phyloP scores from a whole-genome alignment of 163 green algal genomes.

The Volvox carteri region DNA sequence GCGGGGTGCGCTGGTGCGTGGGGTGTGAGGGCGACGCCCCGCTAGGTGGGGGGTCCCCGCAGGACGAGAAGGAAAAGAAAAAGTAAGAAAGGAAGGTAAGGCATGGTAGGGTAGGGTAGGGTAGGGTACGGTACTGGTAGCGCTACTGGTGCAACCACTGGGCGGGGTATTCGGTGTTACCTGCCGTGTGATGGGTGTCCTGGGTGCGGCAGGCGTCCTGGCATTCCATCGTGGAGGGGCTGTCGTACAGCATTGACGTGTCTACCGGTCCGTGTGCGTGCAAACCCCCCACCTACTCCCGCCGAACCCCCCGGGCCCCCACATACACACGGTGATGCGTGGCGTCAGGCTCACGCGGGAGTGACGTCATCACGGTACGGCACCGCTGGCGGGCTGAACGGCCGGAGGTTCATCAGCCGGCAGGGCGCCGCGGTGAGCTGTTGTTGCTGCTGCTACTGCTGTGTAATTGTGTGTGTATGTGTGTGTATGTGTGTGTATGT shows the following conservation, averaged over 20 bases:
- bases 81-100: neutral
- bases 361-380: neutral
- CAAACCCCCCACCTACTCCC: too few species aligned
- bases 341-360: constrained; percentile 1
- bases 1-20: neutral
- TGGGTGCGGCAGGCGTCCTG: too few species aligned
- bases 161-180: too few species aligned
- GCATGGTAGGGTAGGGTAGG: neutral
- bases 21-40: too few species aligned
- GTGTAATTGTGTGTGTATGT: neutral
- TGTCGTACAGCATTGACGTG: too few species aligned
- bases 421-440: neutral
- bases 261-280: too few species aligned
- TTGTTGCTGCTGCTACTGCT: neutral
- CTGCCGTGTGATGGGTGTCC: too few species aligned
- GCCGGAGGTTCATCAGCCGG: neutral
- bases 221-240: too few species aligned
- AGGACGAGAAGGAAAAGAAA: neutral
- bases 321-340: neutral
- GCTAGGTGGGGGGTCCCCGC: too few species aligned
- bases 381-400: neutral
- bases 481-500: neutral
- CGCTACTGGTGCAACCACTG: too few species aligned
- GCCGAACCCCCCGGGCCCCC: neutral
- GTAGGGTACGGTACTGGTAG: too few species aligned